These are phyloP conservation scores for Aspergillus sclerotioniger DNA, from an alignment of 495 filamentous ascomycete species.

Conservation along the genomic window DNA sequence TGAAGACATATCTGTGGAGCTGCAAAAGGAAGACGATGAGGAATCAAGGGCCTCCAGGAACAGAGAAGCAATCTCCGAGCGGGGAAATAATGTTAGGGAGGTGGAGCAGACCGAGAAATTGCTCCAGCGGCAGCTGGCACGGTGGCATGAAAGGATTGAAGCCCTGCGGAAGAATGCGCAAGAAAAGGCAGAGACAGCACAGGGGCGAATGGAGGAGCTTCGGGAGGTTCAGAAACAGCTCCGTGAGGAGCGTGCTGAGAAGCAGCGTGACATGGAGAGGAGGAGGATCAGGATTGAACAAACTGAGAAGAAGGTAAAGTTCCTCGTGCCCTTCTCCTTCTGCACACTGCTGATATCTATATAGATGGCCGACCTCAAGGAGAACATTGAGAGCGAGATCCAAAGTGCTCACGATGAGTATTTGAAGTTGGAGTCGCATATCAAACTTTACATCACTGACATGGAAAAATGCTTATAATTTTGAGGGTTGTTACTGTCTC, in stretches of 20 bases:
- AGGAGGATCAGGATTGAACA: conserved; percentile 90
- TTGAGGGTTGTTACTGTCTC: conserved; percentile 24
- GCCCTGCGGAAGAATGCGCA: conserved; percentile 72
- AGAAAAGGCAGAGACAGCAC: conserved; percentile 74
- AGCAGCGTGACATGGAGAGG: conserved; percentile 86
- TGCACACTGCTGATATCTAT: conserved; percentile 12
- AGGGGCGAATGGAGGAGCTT: conserved; percentile 87
- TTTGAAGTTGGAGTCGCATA: conserved; percentile 93
- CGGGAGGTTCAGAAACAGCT: conserved; percentile 75
- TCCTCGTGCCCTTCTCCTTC: neutral
- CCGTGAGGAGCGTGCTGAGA: conserved; percentile 79
- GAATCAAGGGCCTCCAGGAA: conserved; percentile 72
- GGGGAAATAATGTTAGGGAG: conserved; percentile 83
- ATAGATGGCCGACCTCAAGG: conserved; percentile 94
- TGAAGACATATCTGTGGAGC: conserved; percentile 77
- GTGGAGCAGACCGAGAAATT: conserved; percentile 83
- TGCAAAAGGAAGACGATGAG: conserved; percentile 89
- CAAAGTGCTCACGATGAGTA: conserved; percentile 86
- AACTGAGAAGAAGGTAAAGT: conserved; percentile 90
- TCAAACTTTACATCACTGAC: conserved; percentile 95
- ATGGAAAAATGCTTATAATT: conserved; percentile 87
- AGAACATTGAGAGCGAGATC: conserved; percentile 93
- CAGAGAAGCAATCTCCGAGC: conserved; percentile 80
- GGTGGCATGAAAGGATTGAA: conserved; percentile 82
- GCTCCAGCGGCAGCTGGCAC: conserved; percentile 76